A percentile compares a stretch with the other conserved stretches of the same genome.
These are phyloP conservation scores for Oryza punctata DNA, from an alignment of 176 grass and related monocot genomes.

Conservation along the genomic window DNA sequence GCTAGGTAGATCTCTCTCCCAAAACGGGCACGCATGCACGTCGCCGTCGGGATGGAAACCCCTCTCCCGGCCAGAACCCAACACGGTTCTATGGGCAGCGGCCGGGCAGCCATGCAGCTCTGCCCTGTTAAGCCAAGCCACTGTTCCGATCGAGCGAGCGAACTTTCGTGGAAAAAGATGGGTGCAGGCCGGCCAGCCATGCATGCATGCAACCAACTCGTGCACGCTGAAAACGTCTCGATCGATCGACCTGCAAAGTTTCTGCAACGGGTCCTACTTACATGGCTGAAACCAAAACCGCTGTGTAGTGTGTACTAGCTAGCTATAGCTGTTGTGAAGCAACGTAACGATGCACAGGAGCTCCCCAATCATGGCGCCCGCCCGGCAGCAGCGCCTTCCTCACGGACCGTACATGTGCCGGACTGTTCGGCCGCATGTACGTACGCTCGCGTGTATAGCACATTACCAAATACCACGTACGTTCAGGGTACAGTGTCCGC, in stretches of 20 bases:
- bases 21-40: no score
- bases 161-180: neutral
- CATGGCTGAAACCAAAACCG: no score
- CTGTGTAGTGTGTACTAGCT: no score
- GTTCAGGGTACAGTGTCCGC: neutral
- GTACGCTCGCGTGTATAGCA: neutral
- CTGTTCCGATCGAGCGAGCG: neutral
- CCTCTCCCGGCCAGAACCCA: neutral
- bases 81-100: neutral
- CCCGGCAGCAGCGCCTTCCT: neutral
- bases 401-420: conserved; percentile 21
- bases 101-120: neutral
- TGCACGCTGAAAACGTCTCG: neutral
- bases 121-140: neutral
- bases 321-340: neutral
- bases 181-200: neutral
- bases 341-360: neutral
- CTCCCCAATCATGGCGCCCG: neutral
- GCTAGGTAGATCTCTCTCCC: no score
- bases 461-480: no score
- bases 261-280: no score
- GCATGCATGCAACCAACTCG: neutral
- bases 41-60: neutral
- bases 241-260: no score
- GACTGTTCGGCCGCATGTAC: neutral